Evolutionary conservation across 2,329 filamentous ascomycete genomes (phyloP).

Genomic region (Fusarium dlaminii): DNA sequence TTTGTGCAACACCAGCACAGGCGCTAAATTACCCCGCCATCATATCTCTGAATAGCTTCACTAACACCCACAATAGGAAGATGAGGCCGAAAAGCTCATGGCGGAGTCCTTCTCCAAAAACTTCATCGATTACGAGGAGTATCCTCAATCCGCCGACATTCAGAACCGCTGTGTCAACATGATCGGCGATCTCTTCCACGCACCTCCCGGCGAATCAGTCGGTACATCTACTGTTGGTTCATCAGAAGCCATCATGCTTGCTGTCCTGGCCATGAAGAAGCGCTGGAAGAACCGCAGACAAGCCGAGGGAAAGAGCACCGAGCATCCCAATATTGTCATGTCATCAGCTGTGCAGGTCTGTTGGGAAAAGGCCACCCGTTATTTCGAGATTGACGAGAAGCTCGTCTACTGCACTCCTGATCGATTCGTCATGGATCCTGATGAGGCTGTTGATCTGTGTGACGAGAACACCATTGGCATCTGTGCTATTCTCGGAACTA

Average conservation of each 20-base stretch:
- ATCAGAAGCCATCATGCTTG: conserved; percentile 88
- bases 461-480: conserved; percentile 87
- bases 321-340: conserved; percentile 93
- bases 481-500: conserved; percentile 89
- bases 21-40: conserved; percentile 3
- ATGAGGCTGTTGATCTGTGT: conserved; percentile 67
- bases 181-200: conserved; percentile 91
- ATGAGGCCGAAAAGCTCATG: conserved; percentile 97
- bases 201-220: conserved; percentile 75
- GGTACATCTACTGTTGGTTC: conserved; percentile 91
- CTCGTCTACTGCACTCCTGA: conserved; percentile 72
- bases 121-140: conserved; percentile 91
- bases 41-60: conserved; percentile 20
- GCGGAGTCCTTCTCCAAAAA: conserved; percentile 91
- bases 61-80: conserved; percentile 67
- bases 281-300: conserved; percentile 89
- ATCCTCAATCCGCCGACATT: conserved; percentile 82
- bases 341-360: conserved; percentile 95
- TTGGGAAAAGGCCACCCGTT: conserved; percentile 92
- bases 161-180: conserved; percentile 93
- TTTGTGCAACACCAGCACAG: neutral
- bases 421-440: conserved; percentile 71
- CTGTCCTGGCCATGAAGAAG: conserved; percentile 91
- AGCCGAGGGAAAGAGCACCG: conserved; percentile 81
- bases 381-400: conserved; percentile 94